phyloP scores from a whole-genome alignment of 176 grass and related monocot genomes.

The Alopecurus myosuroides region DNA sequence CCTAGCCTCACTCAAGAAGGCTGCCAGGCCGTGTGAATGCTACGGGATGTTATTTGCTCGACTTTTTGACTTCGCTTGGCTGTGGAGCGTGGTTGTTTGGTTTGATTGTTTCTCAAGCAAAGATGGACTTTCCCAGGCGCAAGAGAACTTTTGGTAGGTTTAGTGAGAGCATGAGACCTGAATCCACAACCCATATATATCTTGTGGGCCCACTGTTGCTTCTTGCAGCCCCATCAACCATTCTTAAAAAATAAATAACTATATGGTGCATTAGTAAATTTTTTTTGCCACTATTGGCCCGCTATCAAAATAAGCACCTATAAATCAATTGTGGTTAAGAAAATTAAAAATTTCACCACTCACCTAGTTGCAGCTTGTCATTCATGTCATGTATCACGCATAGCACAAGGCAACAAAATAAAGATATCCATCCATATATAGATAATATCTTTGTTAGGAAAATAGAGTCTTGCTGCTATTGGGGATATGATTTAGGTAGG shows the following conservation, averaged over 20 bases:
- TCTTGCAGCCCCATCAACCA: not conserved
- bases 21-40: not conserved
- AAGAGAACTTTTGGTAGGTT: not conserved
- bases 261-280: not conserved
- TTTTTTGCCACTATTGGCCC: not conserved
- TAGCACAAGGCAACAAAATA: not conserved
- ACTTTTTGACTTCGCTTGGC: not conserved
- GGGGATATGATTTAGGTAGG: not conserved
- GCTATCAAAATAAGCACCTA: not conserved
- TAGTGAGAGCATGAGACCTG: not conserved
- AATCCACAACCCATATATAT: not conserved
- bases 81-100: not conserved
- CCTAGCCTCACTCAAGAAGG: not conserved
- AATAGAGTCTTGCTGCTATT: not conserved
- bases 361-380: not conserved
- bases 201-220: not conserved
- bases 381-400: not conserved
- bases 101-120: not conserved
- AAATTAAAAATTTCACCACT: not conserved
- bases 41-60: not conserved
- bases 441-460: not conserved
- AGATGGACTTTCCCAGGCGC: not conserved
- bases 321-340: not conserved
- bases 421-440: not conserved
- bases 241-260: not conserved